These are phyloP conservation scores for Seiridium cupressi DNA, from an alignment of 2,329 filamentous ascomycete genomes.

Conservation along the genomic window DNA sequence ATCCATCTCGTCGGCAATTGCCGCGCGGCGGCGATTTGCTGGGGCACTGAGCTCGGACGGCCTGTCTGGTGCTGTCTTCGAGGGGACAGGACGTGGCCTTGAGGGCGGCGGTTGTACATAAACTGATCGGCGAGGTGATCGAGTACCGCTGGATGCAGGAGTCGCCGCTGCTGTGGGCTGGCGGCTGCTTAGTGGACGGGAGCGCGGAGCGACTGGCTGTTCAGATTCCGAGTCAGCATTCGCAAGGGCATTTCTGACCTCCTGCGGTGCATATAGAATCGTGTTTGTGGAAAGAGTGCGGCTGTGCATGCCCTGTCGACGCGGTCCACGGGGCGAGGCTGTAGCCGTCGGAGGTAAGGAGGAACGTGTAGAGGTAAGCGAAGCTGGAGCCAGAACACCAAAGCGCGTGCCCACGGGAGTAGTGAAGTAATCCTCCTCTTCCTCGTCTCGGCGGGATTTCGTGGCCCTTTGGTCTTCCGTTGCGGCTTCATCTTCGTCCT, in stretches of 20 bases:
- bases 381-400: constrained; percentile 28
- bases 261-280: constrained; percentile 75
- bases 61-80: constrained; percentile 55
- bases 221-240: constrained; percentile 34
- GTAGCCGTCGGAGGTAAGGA: constrained; percentile 20
- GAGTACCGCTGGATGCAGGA: constrained; percentile 35
- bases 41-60: constrained; percentile 48
- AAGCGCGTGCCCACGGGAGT: constrained; percentile 46
- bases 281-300: constrained; percentile 80
- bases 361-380: constrained; percentile 23
- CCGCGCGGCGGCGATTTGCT: constrained; percentile 42
- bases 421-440: constrained; percentile 54
- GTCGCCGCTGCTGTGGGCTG: constrained; percentile 30
- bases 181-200: constrained; percentile 36
- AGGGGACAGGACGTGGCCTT: constrained; percentile 55
- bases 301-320: constrained; percentile 52
- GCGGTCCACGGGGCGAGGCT: constrained; percentile 29
- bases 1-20: constrained; percentile 69
- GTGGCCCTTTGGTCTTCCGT: constrained; percentile 29
- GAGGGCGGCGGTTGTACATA: constrained; percentile 44
- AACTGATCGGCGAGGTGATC: constrained; percentile 46
- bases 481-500: constrained; percentile 57
- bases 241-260: constrained; percentile 29
- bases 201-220: constrained; percentile 21
- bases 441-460: constrained; percentile 24